Evolutionary conservation across 179 eudicot genomes (phyloP).

Genomic region (Spinacia oleracea): DNA sequence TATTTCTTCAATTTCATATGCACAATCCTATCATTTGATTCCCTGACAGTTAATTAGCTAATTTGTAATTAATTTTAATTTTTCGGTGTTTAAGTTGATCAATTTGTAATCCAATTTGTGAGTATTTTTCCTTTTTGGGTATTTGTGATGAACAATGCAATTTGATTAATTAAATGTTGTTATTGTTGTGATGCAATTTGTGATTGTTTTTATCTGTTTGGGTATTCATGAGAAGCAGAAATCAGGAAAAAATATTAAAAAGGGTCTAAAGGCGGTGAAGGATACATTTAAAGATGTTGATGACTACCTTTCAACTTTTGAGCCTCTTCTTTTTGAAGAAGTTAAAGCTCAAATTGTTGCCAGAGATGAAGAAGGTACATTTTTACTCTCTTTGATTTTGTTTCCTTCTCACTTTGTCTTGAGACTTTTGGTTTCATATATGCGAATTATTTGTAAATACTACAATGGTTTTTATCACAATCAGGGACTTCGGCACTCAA

Average conservation of each 20-base stretch:
- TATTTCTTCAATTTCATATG: neutral
- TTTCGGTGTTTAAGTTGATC: neutral
- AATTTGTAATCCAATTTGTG: neutral
- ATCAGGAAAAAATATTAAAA: slow-evolving; percentile 26
- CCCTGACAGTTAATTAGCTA: neutral
- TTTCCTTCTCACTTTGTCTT: neutral
- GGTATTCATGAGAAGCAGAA: slow-evolving; percentile 34
- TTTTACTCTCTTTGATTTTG: neutral
- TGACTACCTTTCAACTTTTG: slow-evolving; percentile 76
- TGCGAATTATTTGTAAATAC: neutral
- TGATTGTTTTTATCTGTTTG: neutral
- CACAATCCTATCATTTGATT: neutral
- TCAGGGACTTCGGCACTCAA: slow-evolving; percentile 23
- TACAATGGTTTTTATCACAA: neutral
- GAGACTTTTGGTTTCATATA: neutral
- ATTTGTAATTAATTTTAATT: neutral
- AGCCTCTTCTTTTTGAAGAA: slow-evolving; percentile 92
- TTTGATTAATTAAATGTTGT: neutral
- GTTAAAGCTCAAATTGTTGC: slow-evolving; percentile 70
- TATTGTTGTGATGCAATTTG: neutral
- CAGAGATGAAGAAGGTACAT: slow-evolving; percentile 63
- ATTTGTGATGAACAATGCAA: too few relatives aligned
- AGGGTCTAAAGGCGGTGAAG: slow-evolving; percentile 55
- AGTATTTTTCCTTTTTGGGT: neutral
- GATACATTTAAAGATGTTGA: slow-evolving; percentile 63